Evolutionary conservation across 352 stramenopile genomes (phyloP), one percentile per base, ranked within the genome.

Genomic region (Phytopythium litorale): DNA sequence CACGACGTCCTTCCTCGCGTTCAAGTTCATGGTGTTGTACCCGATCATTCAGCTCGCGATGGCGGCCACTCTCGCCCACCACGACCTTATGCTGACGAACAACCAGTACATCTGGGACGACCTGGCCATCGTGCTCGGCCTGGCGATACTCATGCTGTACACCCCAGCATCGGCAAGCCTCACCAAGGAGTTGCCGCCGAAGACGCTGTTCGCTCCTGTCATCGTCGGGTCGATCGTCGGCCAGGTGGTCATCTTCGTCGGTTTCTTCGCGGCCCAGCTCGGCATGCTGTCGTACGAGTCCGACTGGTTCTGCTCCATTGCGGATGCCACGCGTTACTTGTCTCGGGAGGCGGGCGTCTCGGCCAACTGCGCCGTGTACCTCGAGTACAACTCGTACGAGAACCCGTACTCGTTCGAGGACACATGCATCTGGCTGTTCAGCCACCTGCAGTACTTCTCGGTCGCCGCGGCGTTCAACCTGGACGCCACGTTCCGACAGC

Each of bases 21-120:
- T 84, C 66, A 79, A 79, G 63, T 79, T 67, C 60, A 71, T 79
- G 60, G 71, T 87, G 38, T n/a, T 87, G 63, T 87, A 87, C 52
- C 70, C 72, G 25, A 62, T 84, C 30, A 82, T 87, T 53, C 80
- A 92, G 62, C 66, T 87, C 8, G 71, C 58, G 0, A 77, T 81
- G 72, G 65, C 66, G 15, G 62, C 65, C 4, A 74, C 76, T 1
- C 52, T 84, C 11, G 65, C 67, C 1, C 62, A 74, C 13, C 58
- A 78, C 7, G 62, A 78, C 32, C 55, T 79, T 13, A 58, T 79
- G 48, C 45, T 87, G 16, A 76, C 76, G n/a, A 86, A 89, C 66
- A 87, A 86, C 56, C 79, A 89, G 60, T 84, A 76, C 58, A 52
- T 86, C 0, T 89, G 75, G 73, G 77, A 89, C 49, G 79, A 89